Conservation (phyloP, 2,329 filamentous ascomycete species). For the Penicillium sp. region DNA sequence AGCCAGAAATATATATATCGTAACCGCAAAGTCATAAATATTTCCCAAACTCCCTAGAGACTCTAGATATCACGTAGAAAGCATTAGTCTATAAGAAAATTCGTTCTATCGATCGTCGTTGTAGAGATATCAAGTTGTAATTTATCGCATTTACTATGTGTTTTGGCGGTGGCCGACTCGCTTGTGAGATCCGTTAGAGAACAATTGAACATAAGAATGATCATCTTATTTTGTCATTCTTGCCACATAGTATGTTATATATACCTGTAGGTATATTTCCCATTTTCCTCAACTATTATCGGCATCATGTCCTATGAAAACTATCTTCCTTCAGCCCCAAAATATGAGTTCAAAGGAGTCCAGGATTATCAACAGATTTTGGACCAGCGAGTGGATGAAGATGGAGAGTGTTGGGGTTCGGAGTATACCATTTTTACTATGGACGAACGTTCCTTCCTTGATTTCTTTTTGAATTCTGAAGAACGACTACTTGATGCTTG, state of each 20-base stretch:
- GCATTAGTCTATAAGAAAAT: too few relatives aligned
- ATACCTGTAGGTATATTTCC: not conserved
- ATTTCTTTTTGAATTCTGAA: not conserved
- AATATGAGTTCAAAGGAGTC: not conserved
- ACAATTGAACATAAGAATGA: too few relatives aligned
- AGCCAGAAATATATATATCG: too few relatives aligned
- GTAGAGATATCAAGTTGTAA: too few relatives aligned
- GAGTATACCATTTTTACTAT: not conserved
- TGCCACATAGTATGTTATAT: too few relatives aligned
- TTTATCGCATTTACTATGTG: too few relatives aligned
- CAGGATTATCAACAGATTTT: not conserved
- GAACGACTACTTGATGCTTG: not conserved
- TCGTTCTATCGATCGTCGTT: too few relatives aligned
- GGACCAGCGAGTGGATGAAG: not conserved
- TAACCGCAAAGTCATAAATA: too few relatives aligned
- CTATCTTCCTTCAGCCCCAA: not conserved
- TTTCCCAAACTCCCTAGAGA: too few relatives aligned
- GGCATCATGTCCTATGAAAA: not conserved
- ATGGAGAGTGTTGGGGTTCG: not conserved
- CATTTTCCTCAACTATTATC: not conserved
- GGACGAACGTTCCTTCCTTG: not conserved
- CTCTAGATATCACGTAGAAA: too few relatives aligned
- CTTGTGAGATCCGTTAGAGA: too few relatives aligned
- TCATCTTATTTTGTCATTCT: not conserved
- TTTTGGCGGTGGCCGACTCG: too few relatives aligned